Evolutionary conservation across 257 asterid genomes (phyloP).

Genomic region (Coffea canephora): DNA sequence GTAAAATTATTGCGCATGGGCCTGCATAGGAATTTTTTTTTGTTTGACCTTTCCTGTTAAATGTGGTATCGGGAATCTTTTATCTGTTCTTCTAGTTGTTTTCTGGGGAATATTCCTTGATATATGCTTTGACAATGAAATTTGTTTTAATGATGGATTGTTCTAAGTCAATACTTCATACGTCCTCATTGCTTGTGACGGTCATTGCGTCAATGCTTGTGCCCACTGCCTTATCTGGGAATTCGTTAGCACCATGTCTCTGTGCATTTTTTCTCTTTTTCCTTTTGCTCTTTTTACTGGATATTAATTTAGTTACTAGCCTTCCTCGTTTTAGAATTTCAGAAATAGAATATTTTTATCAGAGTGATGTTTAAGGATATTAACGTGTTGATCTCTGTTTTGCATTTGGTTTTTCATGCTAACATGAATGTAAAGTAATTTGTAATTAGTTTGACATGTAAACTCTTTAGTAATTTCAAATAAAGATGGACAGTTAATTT

Average conservation of each 20-base stretch:
- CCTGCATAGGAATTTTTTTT: not conserved
- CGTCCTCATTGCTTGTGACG: not conserved
- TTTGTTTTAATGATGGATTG: not conserved
- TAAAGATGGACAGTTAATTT: constrained; percentile 1
- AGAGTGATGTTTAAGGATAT: not conserved
- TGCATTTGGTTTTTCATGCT: not conserved
- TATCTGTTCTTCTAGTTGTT: constrained; percentile 1
- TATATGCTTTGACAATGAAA: not conserved
- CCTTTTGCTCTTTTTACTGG: not conserved
- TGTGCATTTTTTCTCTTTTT: not conserved
- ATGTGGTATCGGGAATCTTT: constrained; percentile 14
- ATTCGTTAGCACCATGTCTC: not conserved
- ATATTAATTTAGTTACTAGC: not conserved
- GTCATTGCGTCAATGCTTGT: not conserved
- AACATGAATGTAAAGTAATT: not conserved
- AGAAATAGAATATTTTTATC: not conserved
- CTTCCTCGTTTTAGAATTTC: not conserved
- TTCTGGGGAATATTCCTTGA: constrained; percentile 20
- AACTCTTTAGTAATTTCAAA: not conserved
- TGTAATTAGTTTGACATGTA: not conserved
- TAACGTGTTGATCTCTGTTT: not conserved
- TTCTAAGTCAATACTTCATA: constrained; percentile 1
- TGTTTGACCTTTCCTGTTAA: constrained; percentile 1
- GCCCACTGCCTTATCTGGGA: constrained; percentile 4
- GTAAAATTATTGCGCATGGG: not conserved